These are phyloP conservation scores for Excoecaria cochinchinensis DNA, from an alignment of 345 rosid genomes.

Conservation along the genomic window DNA sequence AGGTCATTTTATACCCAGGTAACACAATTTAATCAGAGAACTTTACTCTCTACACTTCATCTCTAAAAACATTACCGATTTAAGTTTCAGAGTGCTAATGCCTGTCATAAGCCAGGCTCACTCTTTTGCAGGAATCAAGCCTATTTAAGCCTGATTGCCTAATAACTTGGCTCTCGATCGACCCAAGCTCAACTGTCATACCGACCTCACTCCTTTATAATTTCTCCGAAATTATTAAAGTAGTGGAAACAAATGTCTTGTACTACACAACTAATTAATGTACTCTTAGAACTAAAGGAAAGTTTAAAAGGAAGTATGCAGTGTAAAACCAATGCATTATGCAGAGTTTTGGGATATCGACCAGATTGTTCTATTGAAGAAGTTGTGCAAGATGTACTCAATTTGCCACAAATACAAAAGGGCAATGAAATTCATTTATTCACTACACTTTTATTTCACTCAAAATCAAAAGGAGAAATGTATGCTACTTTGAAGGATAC, in stretches of 20 bases:
- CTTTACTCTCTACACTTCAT: too few relatives aligned
- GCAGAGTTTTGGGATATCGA: not conserved
- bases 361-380: not conserved
- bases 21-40: too few relatives aligned
- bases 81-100: too few relatives aligned
- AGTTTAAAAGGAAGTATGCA: not conserved
- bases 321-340: not conserved
- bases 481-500: not conserved
- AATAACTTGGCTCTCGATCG: too few relatives aligned
- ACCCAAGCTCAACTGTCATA: too few relatives aligned
- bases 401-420: not conserved
- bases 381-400: not conserved
- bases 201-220: too few relatives aligned
- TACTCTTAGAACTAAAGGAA: not conserved
- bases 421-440: not conserved
- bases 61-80: too few relatives aligned
- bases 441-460: not conserved
- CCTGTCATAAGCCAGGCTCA: too few relatives aligned
- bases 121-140: too few relatives aligned
- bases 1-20: too few relatives aligned
- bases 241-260: not conserved
- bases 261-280: not conserved
- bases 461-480: slow-evolving; percentile 2
- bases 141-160: too few relatives aligned
- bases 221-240: too few relatives aligned